Evolutionary conservation across 2,329 filamentous ascomycete genomes (phyloP), one percentile per base, ranked within the genome.

Genomic region (Talaromyces sp.): DNA sequence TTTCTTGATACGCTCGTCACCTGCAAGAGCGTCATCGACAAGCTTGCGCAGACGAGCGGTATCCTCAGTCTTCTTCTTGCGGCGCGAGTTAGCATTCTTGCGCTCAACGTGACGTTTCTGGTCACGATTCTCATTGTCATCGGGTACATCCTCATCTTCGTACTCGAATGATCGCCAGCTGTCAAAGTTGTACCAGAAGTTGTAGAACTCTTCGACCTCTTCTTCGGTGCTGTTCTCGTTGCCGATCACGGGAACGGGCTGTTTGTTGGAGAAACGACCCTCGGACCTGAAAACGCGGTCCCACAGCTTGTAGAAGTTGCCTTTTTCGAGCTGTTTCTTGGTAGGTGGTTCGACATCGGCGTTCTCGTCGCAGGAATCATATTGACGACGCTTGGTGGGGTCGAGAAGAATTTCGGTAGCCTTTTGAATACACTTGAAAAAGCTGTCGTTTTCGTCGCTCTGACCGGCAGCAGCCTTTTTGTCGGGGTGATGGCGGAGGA

Each of bases 361-460:
- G 72, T 87, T 88, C 81, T 97, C 93, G 75, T 99, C 95, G 67
- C 98, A 93, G 2, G 92, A 97, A 81, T 99, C 95, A 82, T 90
- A 99, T 82, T 99, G 95, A 66, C 93, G 89, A 68, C 95, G 91
- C 83, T 92, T 96, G 78, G 89, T 85, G 60, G 95, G 95, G 82
- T 99, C 95, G 63, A 92, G 87, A 19, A 99, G 90, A 61, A 98
- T 86, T 75, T 99, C 95, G 73, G 90, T 94, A 65, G 95, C 95
- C 81, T 97, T 97, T 79, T 99, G 96, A 79, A 99, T 99, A 81
- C 96, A 99, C 87, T 99, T 99, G 90, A 99, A 99, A 85, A 99
- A 99, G 79, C 91, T 92, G 80, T 99, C 95, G 80, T 97, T 80
- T 73, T 82, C 94, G 74, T 98, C 93, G 71, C 87, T 86, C 73